Percentiles rank a stretch among this genome's conserved stretches.
Evolutionary conservation across 2,329 filamentous ascomycete genomes (phyloP).

Genomic region (Aureobasidium pullulans): DNA sequence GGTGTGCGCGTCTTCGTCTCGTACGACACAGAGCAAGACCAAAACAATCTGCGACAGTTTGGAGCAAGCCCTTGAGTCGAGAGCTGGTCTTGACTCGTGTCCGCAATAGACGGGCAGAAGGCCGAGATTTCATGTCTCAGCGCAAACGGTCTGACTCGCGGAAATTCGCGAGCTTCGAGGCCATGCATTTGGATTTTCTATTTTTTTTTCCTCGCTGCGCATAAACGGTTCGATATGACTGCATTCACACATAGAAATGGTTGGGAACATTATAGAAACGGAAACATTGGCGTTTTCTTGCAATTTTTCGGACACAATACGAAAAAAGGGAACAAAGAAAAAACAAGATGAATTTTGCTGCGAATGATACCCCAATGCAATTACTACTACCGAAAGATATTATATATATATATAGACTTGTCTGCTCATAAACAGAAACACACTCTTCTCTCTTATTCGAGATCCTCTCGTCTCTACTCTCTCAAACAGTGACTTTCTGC

Average conservation of each 20-base stretch:
- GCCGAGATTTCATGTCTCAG: not conserved
- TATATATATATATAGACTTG: slow-evolving; percentile 4
- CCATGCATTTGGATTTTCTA: no score
- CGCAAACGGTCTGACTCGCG: not conserved
- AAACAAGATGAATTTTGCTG: not conserved
- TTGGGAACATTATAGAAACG: not conserved
- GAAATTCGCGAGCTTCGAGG: not conserved
- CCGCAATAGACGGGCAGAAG: not conserved
- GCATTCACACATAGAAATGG: not conserved
- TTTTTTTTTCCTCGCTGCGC: no score
- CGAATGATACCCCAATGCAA: slow-evolving; percentile 1
- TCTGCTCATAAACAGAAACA: slow-evolving; percentile 3
- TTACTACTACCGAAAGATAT: not conserved
- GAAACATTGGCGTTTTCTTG: not conserved
- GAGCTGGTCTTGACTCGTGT: not conserved
- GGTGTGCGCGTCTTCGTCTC: not conserved
- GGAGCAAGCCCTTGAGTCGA: not conserved
- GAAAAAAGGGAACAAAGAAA: not conserved
- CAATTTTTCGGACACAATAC: not conserved
- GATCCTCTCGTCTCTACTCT: not conserved
- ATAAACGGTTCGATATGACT: no score
- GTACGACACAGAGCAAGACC: not conserved
- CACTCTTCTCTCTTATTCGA: not conserved
- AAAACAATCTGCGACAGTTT: not conserved
- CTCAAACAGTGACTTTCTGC: no score